Conservation (phyloP, 495 filamentous ascomycete genomes). For the Talaromyces wortmannii region DNA sequence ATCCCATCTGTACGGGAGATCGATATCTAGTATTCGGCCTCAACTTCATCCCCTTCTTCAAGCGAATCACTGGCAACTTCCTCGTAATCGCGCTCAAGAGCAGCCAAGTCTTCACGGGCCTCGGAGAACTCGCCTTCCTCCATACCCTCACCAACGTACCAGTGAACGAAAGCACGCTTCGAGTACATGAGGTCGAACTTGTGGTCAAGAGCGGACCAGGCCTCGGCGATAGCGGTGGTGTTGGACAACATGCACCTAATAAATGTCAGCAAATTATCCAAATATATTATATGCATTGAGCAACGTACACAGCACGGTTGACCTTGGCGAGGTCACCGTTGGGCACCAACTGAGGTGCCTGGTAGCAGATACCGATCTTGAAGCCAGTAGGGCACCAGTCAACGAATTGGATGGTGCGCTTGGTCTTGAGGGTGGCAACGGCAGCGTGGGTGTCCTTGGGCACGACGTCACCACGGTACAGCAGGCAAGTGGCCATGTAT, state of each 20-base stretch:
- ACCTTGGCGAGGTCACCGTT: conserved; percentile 96
- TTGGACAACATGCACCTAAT: conserved; percentile 96
- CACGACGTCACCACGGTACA: conserved; percentile 98
- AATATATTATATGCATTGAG: neutral
- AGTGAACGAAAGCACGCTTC: conserved; percentile 99
- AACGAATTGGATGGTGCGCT: conserved; percentile 97
- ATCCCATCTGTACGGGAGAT: neutral
- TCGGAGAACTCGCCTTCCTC: conserved; percentile 99
- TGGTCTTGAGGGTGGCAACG: conserved; percentile 94
- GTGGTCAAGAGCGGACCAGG: conserved; percentile 93
- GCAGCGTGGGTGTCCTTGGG: conserved; percentile 90
- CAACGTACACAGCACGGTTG: conserved; percentile 89
- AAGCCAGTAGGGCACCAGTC: conserved; percentile 99
- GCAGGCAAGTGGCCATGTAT: conserved; percentile 98
- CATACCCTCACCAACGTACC: conserved; percentile 99
- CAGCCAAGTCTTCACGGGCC: conserved; percentile 95
- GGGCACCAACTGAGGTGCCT: conserved; percentile 89
- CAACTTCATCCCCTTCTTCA: conserved; percentile 78
- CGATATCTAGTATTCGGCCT: conserved; percentile 85
- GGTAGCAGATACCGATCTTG: conserved; percentile 99
- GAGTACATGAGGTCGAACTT: conserved; percentile 99
- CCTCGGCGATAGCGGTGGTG: conserved; percentile 97
- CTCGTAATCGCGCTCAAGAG: conserved; percentile 98
- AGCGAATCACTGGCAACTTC: conserved; percentile 96
- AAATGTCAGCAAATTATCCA: conserved; percentile 11